Evolutionary conservation across 1,284 basidiomycete genomes (phyloP).

Genomic region (Pisolithus thermaeus): DNA sequence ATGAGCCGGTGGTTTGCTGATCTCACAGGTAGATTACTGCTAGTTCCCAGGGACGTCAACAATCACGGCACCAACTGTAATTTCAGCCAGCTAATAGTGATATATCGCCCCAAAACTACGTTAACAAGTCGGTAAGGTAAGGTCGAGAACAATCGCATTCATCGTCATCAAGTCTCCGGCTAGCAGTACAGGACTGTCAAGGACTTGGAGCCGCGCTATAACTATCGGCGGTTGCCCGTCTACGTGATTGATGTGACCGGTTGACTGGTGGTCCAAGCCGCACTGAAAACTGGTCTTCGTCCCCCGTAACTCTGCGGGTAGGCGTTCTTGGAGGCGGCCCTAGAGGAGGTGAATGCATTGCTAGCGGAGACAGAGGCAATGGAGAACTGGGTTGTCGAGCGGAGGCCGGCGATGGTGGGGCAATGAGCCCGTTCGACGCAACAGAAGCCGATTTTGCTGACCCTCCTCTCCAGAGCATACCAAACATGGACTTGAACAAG

Average conservation of each 20-base stretch:
- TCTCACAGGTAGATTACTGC: no score
- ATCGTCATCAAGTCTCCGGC: constrained; percentile 5
- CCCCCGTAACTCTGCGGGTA: constrained; percentile 9
- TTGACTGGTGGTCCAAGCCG: constrained; percentile 9
- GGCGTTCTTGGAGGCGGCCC: constrained; percentile 23
- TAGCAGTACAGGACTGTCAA: constrained; percentile 12
- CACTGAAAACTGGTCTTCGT: constrained; percentile 6
- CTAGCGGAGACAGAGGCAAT: constrained; percentile 13
- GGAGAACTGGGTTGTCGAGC: constrained; percentile 18
- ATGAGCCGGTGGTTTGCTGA: no score
- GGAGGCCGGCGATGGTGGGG: constrained; percentile 41
- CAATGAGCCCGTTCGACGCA: constrained; percentile 55
- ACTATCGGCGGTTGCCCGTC: constrained; percentile 2
- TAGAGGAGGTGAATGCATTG: constrained; percentile 16
- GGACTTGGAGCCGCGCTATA: constrained; percentile 10
- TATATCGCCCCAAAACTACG: neutral
- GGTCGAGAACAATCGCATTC: constrained; percentile 10
- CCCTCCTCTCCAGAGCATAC: constrained; percentile 34
- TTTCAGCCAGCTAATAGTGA: no score
- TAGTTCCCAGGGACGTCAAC: no score
- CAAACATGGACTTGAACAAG: constrained; percentile 61
- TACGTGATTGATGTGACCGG: constrained; percentile 11
- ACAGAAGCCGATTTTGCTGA: constrained; percentile 30
- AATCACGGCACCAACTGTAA: no score
- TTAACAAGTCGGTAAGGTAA: neutral